These are phyloP conservation scores for Lichtheimia ornata DNA, from an alignment of 371 early-diverging fungal species.

Conservation along the genomic window DNA sequence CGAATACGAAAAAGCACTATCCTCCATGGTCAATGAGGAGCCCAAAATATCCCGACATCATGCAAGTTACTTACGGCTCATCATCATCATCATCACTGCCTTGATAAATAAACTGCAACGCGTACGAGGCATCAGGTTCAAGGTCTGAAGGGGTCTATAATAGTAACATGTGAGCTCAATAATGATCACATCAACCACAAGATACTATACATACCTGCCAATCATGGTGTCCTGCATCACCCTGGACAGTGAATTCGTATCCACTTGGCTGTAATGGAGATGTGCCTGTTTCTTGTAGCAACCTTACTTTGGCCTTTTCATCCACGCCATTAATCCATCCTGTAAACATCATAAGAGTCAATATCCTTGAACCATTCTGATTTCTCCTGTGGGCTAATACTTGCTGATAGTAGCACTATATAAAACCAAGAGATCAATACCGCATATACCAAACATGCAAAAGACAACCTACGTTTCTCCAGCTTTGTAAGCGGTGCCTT, in stretches of 20 bases:
- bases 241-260: conserved; percentile 12
- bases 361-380: background rate
- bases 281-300: conserved; percentile 13
- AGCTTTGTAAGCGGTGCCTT: conserved; percentile 7
- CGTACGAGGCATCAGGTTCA: conserved; percentile 8
- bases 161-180: background rate
- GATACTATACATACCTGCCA: conserved; percentile 12
- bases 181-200: background rate
- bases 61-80: background rate
- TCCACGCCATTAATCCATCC: conserved; percentile 20
- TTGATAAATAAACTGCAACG: conserved; percentile 15
- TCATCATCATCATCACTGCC: background rate
- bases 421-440: background rate
- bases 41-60: background rate
- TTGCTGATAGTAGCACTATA: conserved; percentile 9
- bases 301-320: conserved; percentile 7
- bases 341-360: conserved; percentile 3
- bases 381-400: background rate
- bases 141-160: conserved; percentile 16
- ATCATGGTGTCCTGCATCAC: conserved; percentile 9
- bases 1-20: conserved; percentile 13
- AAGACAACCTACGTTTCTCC: conserved; percentile 14
- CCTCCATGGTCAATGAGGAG: background rate
- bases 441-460: background rate
- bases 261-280: conserved; percentile 12